phyloP scores from a whole-genome alignment of 352 stramenopile genomes.

The Phytopythium litorale region DNA sequence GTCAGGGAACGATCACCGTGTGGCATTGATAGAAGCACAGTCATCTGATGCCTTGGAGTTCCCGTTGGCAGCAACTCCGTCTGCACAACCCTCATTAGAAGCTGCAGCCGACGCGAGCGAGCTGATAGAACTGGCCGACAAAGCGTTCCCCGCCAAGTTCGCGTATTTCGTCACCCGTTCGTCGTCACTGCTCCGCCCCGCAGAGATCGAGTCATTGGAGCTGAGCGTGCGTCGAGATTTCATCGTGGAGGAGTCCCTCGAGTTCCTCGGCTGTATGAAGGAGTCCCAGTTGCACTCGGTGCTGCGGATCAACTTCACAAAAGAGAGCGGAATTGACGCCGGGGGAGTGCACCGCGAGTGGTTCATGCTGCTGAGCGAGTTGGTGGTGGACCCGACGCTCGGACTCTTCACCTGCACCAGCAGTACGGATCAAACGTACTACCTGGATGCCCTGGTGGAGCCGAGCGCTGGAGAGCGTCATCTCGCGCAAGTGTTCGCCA shows the following conservation, averaged over 20 bases:
- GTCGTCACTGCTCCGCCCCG: constrained; percentile 33
- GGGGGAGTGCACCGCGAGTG: constrained; percentile 77
- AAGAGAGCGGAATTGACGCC: constrained; percentile 65
- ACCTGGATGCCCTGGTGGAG: constrained; percentile 27
- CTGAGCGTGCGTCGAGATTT: constrained; percentile 36
- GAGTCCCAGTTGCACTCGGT: constrained; percentile 27
- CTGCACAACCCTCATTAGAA: not conserved
- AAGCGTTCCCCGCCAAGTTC: constrained; percentile 49
- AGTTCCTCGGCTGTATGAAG: constrained; percentile 44
- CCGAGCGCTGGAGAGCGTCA: constrained; percentile 25
- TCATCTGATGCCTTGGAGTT: constrained; percentile 15
- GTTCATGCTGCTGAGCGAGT: constrained; percentile 62
- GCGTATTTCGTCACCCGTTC: constrained; percentile 42
- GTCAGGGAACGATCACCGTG: not conserved
- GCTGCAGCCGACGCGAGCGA: constrained; percentile 12
- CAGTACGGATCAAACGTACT: constrained; percentile 41
- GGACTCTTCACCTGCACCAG: constrained; percentile 45
- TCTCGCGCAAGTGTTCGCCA: constrained; percentile 39
- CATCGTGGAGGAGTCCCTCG: constrained; percentile 45
- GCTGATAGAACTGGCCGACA: constrained; percentile 23
- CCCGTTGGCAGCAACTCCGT: constrained; percentile 7
- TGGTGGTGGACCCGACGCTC: constrained; percentile 25
- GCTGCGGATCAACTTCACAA: constrained; percentile 61
- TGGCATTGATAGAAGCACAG: not conserved
- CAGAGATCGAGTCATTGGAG: constrained; percentile 37